Base-by-base conservation (phyloP, 2,329 filamentous ascomycete genomes). In the Phaeosphaeriaceae sp. region DNA sequence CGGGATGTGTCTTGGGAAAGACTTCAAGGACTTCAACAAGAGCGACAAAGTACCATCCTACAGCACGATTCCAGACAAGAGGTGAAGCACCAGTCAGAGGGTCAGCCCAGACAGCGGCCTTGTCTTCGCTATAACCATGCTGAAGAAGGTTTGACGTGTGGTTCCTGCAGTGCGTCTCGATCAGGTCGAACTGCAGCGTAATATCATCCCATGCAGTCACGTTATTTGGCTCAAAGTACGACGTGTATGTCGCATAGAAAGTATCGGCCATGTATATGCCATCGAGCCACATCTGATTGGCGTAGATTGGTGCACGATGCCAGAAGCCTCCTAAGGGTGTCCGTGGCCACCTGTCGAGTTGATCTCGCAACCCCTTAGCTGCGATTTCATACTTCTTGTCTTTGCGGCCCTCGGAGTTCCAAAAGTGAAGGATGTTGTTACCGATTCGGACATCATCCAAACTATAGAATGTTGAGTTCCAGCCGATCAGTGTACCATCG, bases 281-380 rank as follows among this genome's bases (percentile, higher is more conserved):
- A 54, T 83, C 81, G 0, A 84, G 73, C 81, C 82, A 83, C 81
- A 83, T 83, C 60, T 84, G 79, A 53, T 82, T 75, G 15, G 72
- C 73, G 53, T 81, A 82, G 2, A 72, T 67, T 26, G 78, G 68
- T 13, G 73, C 64, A 1, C 77, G 72, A 55, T 84, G 81, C 80
- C 81, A 84, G 71, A 84, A 81, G 1, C 81, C 82, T 7, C 81
- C 81, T 0, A 73, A 64, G 0, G 76, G 64, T 0, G 78, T 84
- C 12, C 81, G 74, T 4, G 79, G 79, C 50, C 81, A 79, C 28
- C 72, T 65, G 51, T 82, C 67, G 5, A 84, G 61, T 52, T 81
- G 78, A 13, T 68, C 56, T 7, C 79, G 72, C 36, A 84, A 71
- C 2, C 71, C 70, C 5, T 74, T 74, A 3, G 80, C 79, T 0